Percentiles rank a stretch among this genome's conserved stretches.
Conservation (phyloP, 2,329 filamentous ascomycete genomes). For the Epichloe elymi region DNA sequence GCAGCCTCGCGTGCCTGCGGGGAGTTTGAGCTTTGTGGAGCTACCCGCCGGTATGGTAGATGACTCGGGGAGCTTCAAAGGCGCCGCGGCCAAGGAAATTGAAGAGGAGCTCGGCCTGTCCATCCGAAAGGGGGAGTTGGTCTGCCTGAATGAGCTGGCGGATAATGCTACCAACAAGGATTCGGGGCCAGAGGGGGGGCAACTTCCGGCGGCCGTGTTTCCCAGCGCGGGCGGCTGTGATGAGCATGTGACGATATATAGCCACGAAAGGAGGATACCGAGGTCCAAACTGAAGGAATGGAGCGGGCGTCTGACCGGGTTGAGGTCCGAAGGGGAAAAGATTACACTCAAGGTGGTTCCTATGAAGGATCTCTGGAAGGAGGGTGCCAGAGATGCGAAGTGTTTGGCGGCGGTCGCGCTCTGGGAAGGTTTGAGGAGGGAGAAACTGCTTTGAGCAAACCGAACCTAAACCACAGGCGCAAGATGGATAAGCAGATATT, state of each 20-base stretch:
- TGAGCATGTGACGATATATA: conserved; percentile 45
- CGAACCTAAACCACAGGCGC: too few species aligned
- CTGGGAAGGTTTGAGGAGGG: conserved; percentile 41
- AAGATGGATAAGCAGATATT: too few species aligned
- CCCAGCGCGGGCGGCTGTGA: conserved; percentile 48
- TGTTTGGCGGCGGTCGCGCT: conserved; percentile 45
- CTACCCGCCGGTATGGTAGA: conserved; percentile 48
- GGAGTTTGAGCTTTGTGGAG: conserved; percentile 41
- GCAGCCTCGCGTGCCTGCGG: conserved; percentile 43
- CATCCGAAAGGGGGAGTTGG: conserved; percentile 33
- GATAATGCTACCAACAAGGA: conserved; percentile 14
- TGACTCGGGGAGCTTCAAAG: conserved; percentile 38
- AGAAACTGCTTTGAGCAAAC: conserved; percentile 24
- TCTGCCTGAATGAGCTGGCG: conserved; percentile 39
- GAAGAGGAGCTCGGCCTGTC: conserved; percentile 44
- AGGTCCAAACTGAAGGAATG: conserved; percentile 37
- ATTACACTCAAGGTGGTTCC: conserved; percentile 47
- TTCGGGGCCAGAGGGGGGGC: conserved; percentile 14
- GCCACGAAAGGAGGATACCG: conserved; percentile 39
- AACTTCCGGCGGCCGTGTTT: conserved; percentile 36
- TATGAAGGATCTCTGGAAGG: conserved; percentile 43
- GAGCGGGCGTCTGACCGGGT: conserved; percentile 43
- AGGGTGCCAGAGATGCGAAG: conserved; percentile 45
- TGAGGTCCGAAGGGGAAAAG: conserved; percentile 45
- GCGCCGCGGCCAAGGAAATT: conserved; percentile 46